Evolutionary conservation across 2,329 filamentous ascomycete genomes (phyloP).

Genomic region (Fusarium sp.): DNA sequence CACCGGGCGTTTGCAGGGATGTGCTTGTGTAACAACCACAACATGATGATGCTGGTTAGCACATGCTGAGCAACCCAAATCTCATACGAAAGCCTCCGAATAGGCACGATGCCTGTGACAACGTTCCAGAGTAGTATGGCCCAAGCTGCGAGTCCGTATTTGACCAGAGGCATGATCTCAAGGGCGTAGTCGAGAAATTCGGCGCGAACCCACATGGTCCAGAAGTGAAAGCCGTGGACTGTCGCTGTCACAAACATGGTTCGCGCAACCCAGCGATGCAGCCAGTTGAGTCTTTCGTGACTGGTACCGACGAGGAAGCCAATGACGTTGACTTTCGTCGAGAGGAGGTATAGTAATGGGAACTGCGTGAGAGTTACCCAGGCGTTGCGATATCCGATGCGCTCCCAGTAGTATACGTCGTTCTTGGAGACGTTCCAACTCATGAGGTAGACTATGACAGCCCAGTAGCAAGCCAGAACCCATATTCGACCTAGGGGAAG

Average conservation of each 20-base stretch:
- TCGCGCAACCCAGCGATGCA: constrained; percentile 78
- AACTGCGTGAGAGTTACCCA: constrained; percentile 75
- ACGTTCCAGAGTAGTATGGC: constrained; percentile 73
- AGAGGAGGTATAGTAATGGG: constrained; percentile 72
- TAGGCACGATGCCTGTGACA: constrained; percentile 70
- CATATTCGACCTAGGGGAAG: constrained; percentile 68
- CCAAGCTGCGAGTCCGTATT: constrained; percentile 77
- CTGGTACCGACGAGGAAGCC: constrained; percentile 71
- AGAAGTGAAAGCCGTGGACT: constrained; percentile 78
- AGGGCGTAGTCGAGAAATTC: constrained; percentile 71
- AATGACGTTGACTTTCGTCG: constrained; percentile 70
- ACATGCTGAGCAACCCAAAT: constrained; percentile 77
- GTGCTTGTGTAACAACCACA: constrained; percentile 73
- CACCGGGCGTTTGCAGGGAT: constrained; percentile 69
- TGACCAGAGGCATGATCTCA: constrained; percentile 71
- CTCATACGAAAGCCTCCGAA: constrained; percentile 76
- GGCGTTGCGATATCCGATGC: constrained; percentile 74
- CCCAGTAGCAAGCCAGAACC: constrained; percentile 67
- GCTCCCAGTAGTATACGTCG: constrained; percentile 71
- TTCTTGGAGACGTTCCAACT: constrained; percentile 58
- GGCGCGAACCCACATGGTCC: constrained; percentile 70
- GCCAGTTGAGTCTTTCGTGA: constrained; percentile 78
- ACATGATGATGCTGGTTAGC: constrained; percentile 68
- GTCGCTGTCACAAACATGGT: constrained; percentile 76
- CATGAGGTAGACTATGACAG: constrained; percentile 69